Percentiles rank a stretch among this genome's conserved stretches.
These are phyloP conservation scores for Phytophthora ohioensis DNA, from an alignment of 352 stramenopile species.

Conservation along the genomic window DNA sequence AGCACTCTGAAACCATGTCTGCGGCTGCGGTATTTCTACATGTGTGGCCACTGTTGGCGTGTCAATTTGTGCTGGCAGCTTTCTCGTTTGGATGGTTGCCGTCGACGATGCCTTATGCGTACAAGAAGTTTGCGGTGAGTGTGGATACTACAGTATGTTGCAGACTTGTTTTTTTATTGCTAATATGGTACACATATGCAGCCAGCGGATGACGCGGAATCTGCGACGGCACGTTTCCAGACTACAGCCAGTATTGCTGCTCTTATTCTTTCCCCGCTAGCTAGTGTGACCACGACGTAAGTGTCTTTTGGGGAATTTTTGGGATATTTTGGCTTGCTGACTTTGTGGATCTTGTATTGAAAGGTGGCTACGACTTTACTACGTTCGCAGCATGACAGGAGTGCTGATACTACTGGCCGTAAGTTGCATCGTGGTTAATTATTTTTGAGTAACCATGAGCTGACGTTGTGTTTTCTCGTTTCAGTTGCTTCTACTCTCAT, in stretches of 20 bases:
- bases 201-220: conserved; percentile 46
- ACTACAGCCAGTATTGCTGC: conserved; percentile 60
- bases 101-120: conserved; percentile 79
- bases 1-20: conserved; percentile 23
- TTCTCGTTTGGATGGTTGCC: conserved; percentile 75
- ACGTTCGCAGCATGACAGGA: conserved; percentile 49
- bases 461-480: no score
- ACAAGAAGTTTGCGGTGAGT: conserved; percentile 73
- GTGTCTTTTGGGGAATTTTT: background rate
- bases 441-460: background rate
- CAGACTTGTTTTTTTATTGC: background rate
- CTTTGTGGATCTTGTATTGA: background rate
- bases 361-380: conserved; percentile 66
- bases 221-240: conserved; percentile 57
- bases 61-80: conserved; percentile 61
- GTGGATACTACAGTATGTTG: no score
- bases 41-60: conserved; percentile 61
- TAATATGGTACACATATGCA: conserved; percentile 17
- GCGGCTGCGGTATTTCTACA: conserved; percentile 38
- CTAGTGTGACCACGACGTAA: conserved; percentile 32
- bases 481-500: conserved; percentile 55
- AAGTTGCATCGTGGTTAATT: conserved; percentile 18
- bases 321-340: background rate
- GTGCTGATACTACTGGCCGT: conserved; percentile 54
- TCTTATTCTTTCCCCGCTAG: conserved; percentile 62